These are phyloP conservation scores for Plasmodium coatneyi DNA, from an alignment of 169 alveolate species.

Conservation along the genomic window DNA sequence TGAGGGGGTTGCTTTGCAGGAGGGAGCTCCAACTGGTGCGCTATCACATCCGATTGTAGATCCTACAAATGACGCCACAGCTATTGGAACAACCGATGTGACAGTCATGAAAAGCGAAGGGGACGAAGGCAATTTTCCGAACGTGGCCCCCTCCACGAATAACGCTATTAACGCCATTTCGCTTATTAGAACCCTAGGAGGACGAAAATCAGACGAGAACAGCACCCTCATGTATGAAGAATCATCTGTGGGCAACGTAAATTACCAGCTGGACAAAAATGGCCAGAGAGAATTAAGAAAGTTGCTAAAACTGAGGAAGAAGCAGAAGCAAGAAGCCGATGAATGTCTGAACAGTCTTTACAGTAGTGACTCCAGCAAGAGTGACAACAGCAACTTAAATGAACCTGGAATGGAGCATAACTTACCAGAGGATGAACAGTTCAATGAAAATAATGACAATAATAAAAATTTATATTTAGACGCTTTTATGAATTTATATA, in stretches of 20 bases:
- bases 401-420: neutral
- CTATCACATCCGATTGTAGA: neutral
- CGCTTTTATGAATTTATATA: constrained; percentile 43
- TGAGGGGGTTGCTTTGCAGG: neutral
- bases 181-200: neutral
- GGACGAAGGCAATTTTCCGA: neutral
- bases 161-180: neutral
- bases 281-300: neutral
- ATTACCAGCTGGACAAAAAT: neutral
- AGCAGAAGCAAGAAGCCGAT: neutral
- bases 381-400: neutral
- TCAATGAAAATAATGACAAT: neutral
- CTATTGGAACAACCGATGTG: neutral
- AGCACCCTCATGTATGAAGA: constrained; percentile 22
- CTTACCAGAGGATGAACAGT: neutral
- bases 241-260: constrained; percentile 12
- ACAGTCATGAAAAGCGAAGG: neutral
- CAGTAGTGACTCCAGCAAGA: constrained; percentile 23
- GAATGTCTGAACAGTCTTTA: neutral
- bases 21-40: neutral
- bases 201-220: neutral
- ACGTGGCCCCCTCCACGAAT: neutral
- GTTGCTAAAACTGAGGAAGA: constrained; percentile 5
- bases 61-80: neutral
- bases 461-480: constrained; percentile 38